phyloP scores from a whole-genome alignment of 805 yeast genomes.

The Zygoascus biomembranicola region DNA sequence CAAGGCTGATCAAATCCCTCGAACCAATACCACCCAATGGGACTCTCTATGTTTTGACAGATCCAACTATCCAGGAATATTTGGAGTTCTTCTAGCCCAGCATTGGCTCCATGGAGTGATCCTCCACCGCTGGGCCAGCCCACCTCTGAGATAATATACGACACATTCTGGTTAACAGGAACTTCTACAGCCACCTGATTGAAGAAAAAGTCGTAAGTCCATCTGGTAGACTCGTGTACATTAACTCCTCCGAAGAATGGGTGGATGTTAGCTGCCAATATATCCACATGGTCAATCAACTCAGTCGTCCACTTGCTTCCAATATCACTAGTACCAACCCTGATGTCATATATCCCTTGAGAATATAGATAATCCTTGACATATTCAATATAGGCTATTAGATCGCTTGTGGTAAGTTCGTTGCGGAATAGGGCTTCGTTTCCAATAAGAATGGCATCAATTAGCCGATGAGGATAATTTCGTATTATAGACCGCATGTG shows the following conservation, averaged over 20 bases:
- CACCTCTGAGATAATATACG: slow-evolving; percentile 47
- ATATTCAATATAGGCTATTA: slow-evolving; percentile 36
- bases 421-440: slow-evolving; percentile 53
- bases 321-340: slow-evolving; percentile 57
- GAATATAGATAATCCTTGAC: slow-evolving; percentile 33
- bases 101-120: slow-evolving; percentile 35
- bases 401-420: slow-evolving; percentile 34
- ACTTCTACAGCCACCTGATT: slow-evolving; percentile 30
- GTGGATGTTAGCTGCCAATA: slow-evolving; percentile 56
- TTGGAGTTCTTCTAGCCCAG: slow-evolving; percentile 39
- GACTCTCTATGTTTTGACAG: slow-evolving; percentile 34
- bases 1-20: slow-evolving; percentile 72
- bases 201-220: slow-evolving; percentile 44
- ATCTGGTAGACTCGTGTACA: slow-evolving; percentile 39
- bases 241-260: slow-evolving; percentile 58
- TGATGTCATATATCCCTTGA: slow-evolving; percentile 32
- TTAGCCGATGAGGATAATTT: slow-evolving; percentile 37
- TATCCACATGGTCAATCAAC: slow-evolving; percentile 40
- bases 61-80: slow-evolving; percentile 44
- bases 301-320: slow-evolving; percentile 39
- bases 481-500: slow-evolving; percentile 36
- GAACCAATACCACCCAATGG: slow-evolving; percentile 48
- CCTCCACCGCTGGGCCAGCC: slow-evolving; percentile 74
- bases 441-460: slow-evolving; percentile 51
- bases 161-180: slow-evolving; percentile 3